Percentiles rank a stretch among this genome's conserved stretches.
These are phyloP conservation scores for Cephaloascus albidus DNA, from an alignment of 805 yeast species.

Conservation along the genomic window DNA sequence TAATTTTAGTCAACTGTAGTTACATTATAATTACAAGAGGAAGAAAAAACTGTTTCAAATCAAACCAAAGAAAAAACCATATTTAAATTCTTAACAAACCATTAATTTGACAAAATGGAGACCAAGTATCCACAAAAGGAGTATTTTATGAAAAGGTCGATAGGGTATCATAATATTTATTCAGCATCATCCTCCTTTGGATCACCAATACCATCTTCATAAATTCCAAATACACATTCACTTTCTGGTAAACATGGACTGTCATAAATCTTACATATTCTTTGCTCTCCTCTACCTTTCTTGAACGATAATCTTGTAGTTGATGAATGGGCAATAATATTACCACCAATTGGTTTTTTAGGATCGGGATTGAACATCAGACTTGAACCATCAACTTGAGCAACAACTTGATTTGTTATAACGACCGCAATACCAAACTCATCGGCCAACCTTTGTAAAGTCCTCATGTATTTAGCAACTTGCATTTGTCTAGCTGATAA, in stretches of 20 bases:
- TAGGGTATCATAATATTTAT: no score
- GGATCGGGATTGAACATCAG: conserved; percentile 88
- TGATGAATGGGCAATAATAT: conserved; percentile 93
- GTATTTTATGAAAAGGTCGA: no score
- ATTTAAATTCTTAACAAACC: no score
- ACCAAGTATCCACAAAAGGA: no score
- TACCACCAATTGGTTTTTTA: conserved; percentile 97
- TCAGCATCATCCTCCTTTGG: conserved; percentile 68
- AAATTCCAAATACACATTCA: conserved; percentile 90
- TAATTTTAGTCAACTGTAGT: no score
- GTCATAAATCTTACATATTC: conserved; percentile 91
- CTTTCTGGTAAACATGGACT: conserved; percentile 96
- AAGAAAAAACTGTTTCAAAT: neutral
- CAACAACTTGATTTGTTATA: conserved; percentile 93
- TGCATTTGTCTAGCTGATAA: conserved; percentile 90
- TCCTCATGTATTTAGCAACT: conserved; percentile 87
- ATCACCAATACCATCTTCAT: conserved; percentile 95
- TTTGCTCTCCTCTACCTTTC: conserved; percentile 86
- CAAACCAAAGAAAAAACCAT: neutral
- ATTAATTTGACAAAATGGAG: no score
- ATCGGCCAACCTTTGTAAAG: conserved; percentile 87
- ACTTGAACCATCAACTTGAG: conserved; percentile 91
- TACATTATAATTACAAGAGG: no score
- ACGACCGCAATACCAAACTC: conserved; percentile 97
- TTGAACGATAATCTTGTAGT: conserved; percentile 86